These are phyloP conservation scores for Acanthamoeba lenticulata DNA, from an alignment of 208 protist species.

Conservation along the genomic window DNA sequence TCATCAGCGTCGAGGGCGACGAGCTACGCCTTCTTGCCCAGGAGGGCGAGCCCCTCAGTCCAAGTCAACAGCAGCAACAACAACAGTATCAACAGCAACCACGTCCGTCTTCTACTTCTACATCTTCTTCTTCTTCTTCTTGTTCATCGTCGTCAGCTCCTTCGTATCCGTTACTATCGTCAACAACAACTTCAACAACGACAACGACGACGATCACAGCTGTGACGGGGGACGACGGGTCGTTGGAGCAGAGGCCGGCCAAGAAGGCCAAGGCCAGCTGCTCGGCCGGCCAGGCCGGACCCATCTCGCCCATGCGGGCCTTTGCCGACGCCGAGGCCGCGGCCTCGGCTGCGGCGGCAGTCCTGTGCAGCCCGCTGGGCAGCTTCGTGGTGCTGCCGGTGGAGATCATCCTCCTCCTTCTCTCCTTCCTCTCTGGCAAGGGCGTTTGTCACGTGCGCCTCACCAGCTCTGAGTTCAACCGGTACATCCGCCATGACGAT, in stretches of 20 bases:
- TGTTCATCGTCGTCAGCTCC: no score
- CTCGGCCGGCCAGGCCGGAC: not conserved
- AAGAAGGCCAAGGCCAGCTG: not conserved
- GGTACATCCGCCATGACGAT: not conserved
- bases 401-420: not conserved
- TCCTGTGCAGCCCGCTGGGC: not conserved
- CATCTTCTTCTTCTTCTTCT: no score
- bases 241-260: not conserved
- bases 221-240: not conserved
- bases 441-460: not conserved
- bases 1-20: not conserved
- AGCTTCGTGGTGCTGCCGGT: not conserved
- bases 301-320: not conserved
- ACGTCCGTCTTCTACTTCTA: no score
- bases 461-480: constrained; percentile 47
- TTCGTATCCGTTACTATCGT: no score
- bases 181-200: not conserved
- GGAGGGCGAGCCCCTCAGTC: no score
- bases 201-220: no score
- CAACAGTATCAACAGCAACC: no score
- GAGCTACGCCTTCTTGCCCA: no score
- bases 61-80: no score
- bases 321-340: not conserved
- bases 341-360: not conserved
- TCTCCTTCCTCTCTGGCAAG: constrained; percentile 49